Conservation (phyloP, 106 monocot species). For the Chionographis japonica region DNA sequence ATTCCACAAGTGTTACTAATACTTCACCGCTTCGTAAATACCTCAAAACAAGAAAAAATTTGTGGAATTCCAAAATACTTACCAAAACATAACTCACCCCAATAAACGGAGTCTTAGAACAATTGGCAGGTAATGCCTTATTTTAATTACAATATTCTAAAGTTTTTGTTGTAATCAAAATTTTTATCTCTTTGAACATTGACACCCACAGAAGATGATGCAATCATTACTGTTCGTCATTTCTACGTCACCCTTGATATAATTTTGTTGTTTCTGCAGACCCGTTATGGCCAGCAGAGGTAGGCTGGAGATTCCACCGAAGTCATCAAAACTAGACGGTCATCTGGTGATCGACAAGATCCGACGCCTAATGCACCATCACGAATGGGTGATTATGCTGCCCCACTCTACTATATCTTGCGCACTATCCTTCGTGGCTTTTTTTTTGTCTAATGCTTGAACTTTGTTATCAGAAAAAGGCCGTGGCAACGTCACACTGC, state of each 20-base stretch:
- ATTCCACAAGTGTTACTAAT: no score
- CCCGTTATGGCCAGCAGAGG: conserved; percentile 55
- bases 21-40: no score
- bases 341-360: conserved; percentile 34
- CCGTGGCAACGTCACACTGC: conserved; percentile 79
- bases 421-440: not conserved
- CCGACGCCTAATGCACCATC: conserved; percentile 22
- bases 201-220: no score
- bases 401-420: not conserved
- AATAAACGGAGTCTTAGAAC: no score
- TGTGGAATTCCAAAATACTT: no score
- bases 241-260: not conserved
- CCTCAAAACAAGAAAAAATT: no score
- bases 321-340: conserved; percentile 23
- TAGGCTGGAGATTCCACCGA: conserved; percentile 25
- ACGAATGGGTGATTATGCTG: conserved; percentile 33
- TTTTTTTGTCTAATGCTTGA: not conserved
- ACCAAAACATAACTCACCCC: no score
- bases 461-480: conserved; percentile 51
- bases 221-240: not conserved
- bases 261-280: conserved; percentile 27
- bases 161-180: no score
- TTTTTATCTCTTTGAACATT: no score
- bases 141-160: no score
- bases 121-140: no score